phyloP scores from a whole-genome alignment of 2,329 filamentous ascomycete species.

The Chrysosporium keratinophilum region DNA sequence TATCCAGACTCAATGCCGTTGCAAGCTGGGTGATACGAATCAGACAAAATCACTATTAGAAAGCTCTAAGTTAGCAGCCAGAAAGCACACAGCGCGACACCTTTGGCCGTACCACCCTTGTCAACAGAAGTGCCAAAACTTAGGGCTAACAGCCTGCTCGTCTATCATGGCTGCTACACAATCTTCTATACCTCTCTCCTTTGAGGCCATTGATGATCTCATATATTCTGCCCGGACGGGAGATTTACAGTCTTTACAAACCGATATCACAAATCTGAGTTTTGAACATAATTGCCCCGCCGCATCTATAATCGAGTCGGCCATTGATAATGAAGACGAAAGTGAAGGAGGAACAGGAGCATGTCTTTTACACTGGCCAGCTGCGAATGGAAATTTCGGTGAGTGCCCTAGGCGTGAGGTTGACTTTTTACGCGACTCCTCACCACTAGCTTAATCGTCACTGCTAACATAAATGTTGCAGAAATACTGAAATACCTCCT shows the following conservation, averaged over 20 bases:
- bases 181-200: slow-evolving; percentile 41
- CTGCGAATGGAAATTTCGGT: slow-evolving; percentile 81
- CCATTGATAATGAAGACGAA: slow-evolving; percentile 63
- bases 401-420: too few relatives aligned
- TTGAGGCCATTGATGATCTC: slow-evolving; percentile 82
- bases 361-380: slow-evolving; percentile 69
- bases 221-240: slow-evolving; percentile 76
- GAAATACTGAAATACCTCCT: slow-evolving; percentile 43
- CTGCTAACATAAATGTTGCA: slow-evolving; percentile 18
- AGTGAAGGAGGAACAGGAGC: slow-evolving; percentile 50
- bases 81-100: too few relatives aligned
- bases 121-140: too few relatives aligned
- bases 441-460: neutral
- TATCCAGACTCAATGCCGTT: neutral
- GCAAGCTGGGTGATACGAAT: too few relatives aligned
- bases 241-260: slow-evolving; percentile 58
- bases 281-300: slow-evolving; percentile 50
- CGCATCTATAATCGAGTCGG: slow-evolving; percentile 57
- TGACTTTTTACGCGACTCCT: too few relatives aligned
- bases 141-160: neutral
- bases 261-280: slow-evolving; percentile 50
- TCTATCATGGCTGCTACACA: slow-evolving; percentile 2
- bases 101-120: too few relatives aligned
- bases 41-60: too few relatives aligned
- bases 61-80: too few relatives aligned